phyloP scores from a whole-genome alignment of 1,139 yeast genomes.

The Blastobotrys serpentis region DNA sequence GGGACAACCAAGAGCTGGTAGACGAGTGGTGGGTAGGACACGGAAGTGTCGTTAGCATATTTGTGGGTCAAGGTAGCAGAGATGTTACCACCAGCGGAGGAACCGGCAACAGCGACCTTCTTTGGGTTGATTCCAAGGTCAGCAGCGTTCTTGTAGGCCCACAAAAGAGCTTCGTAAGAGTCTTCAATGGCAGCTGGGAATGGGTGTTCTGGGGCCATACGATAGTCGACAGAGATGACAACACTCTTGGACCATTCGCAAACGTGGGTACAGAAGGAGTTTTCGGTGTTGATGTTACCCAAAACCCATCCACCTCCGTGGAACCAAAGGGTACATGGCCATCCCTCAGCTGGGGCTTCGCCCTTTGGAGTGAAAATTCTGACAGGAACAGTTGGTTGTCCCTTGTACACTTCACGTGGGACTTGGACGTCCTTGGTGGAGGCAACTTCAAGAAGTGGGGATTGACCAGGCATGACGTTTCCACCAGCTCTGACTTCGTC shows the following conservation, averaged over 20 bases:
- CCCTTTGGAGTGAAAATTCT: conserved; percentile 46
- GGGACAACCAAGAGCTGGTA: conserved; percentile 50
- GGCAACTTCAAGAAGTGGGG: conserved; percentile 37
- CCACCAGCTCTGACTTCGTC: conserved; percentile 44
- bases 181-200: conserved; percentile 52
- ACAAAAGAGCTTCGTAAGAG: conserved; percentile 41
- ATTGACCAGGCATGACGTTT: conserved; percentile 49
- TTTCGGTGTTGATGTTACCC: conserved; percentile 48
- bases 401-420: conserved; percentile 41
- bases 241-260: conserved; percentile 35
- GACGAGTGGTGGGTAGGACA: conserved; percentile 41
- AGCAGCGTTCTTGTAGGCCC: conserved; percentile 26
- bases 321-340: conserved; percentile 49
- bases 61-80: conserved; percentile 47
- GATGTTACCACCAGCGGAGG: conserved; percentile 52
- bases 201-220: conserved; percentile 51
- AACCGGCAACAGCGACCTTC: conserved; percentile 48
- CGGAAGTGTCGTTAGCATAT: conserved; percentile 35
- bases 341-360: conserved; percentile 43
- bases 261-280: conserved; percentile 47
- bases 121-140: conserved; percentile 38
- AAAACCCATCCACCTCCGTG: conserved; percentile 54
- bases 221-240: conserved; percentile 40
- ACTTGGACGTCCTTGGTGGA: conserved; percentile 40
- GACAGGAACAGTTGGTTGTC: conserved; percentile 38